Evolutionary conservation across 2,329 filamentous ascomycete genomes (phyloP), one percentile per base, ranked within the genome.

Genomic region (Apiospora arundinis): DNA sequence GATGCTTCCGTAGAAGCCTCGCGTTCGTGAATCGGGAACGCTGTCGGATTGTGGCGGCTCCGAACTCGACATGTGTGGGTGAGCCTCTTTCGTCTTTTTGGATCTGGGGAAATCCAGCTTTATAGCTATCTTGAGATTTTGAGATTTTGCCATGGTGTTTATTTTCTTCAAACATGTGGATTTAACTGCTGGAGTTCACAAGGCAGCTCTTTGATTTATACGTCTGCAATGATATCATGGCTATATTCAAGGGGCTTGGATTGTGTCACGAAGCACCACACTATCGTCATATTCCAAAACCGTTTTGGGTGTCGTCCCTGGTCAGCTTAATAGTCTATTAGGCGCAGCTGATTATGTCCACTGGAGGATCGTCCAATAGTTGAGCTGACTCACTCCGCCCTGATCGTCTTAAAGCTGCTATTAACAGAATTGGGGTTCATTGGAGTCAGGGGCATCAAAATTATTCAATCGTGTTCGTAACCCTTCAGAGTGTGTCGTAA

Each of bases 201-300:
- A 6, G 32, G 32, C 32, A 32, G 32, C 6, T 32, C 32, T 6
- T 32, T 32, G 32, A 32, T 21, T 32, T 60, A 2, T 28, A 21
- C 4, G 16, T 11, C 8, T 63, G 2, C 3, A 12, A 16, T 0
- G 16, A 1, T 18, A 18, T 2, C 14, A 32, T 14, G 3, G 0
- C 4, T 37, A 16, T 11, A 37, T n/a, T 63, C 40, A 32, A 32
- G 6, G 32, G 6, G 32, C 6, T 32, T 32, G 32, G 32, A 6
- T 32, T 32, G 32, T 32, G 32, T 32, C 32, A 32, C 6, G 6
- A 32, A 6, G 32, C 32, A 3, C n/a, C n/a, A n/a, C n/a, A n/a
- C n/a, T n/a, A n/a, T 32, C 32, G 6, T 32, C 32, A 32, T 32
- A 6, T 32, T 32, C 32, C 32, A 32, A 4, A 32, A 6, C 32